A percentile compares a stretch with the other conserved stretches of the same genome.
Evolutionary conservation across 495 filamentous ascomycete species (phyloP).

Genomic region (Astrothelium macrocarpum): DNA sequence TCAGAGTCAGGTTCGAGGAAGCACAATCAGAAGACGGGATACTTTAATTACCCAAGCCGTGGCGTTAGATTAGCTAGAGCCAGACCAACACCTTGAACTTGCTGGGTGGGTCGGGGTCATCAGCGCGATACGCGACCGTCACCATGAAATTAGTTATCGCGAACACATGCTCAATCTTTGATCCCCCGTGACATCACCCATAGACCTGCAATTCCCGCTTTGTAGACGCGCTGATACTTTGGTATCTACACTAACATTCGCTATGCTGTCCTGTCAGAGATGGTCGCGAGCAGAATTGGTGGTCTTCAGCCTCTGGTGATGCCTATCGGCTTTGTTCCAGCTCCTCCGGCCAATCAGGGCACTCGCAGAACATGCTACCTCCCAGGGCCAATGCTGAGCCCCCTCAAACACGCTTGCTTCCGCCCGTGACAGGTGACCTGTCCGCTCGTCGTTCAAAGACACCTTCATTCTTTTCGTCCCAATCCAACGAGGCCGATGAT

Average conservation of each 20-base stretch:
- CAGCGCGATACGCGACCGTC: slow-evolving; percentile 1
- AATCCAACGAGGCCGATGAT: slow-evolving; percentile 34
- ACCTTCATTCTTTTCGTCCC: slow-evolving; percentile 23
- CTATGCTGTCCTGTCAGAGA: neutral
- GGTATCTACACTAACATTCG: neutral
- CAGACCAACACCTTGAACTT: neutral
- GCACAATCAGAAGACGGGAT: no score
- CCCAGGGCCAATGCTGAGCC: no score
- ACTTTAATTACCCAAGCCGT: neutral
- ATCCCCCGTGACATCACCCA: neutral
- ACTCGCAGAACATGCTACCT: neutral
- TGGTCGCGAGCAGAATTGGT: neutral
- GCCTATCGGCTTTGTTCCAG: neutral
- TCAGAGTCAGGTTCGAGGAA: no score
- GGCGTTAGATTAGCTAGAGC: neutral
- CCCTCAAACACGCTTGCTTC: neutral
- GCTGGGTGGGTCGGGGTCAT: slow-evolving; percentile 3
- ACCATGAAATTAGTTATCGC: neutral
- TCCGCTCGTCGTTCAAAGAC: slow-evolving; percentile 16
- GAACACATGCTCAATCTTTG: neutral
- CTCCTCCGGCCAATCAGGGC: neutral
- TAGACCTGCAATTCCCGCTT: neutral
- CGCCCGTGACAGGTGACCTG: neutral
- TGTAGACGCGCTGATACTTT: neutral
- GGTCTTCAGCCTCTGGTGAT: slow-evolving; percentile 1